Evolutionary conservation across 169 alveolate genomes (phyloP).

Genomic region (Besnoitia besnoiti): DNA sequence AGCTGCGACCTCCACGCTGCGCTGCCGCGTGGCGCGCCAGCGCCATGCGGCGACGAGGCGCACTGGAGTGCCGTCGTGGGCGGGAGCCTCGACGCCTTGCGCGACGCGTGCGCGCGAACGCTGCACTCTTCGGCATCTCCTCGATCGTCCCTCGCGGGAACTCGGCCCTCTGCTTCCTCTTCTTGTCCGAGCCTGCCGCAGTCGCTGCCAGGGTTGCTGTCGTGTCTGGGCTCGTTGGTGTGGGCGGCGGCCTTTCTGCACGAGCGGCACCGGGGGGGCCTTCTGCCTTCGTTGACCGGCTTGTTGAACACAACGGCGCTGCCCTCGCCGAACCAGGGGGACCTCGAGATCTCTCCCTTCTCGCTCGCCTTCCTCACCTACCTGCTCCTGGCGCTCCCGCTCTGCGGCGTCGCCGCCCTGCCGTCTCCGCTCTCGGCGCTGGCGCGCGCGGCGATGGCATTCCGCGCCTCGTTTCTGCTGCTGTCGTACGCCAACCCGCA

Average conservation of each 20-base stretch:
- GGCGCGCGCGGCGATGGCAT: neutral
- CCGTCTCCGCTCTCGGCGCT: neutral
- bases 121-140: neutral
- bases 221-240: neutral
- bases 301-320: neutral
- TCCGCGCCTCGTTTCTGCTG: conserved; percentile 5
- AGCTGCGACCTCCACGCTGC: neutral
- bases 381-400: neutral
- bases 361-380: neutral
- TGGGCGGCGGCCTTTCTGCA: neutral
- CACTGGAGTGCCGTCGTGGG: neutral
- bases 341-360: neutral
- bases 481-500: neutral
- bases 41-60: neutral
- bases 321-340: neutral
- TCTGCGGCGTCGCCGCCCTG: neutral
- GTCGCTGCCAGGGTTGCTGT: neutral
- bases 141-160: neutral
- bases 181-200: neutral
- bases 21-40: too few species aligned
- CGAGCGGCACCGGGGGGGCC: neutral
- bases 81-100: neutral
- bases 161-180: neutral
- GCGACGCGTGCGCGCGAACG: neutral
- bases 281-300: neutral